Conservation (phyloP, 805 yeast genomes). For the Sugiyamaella americana region DNA sequence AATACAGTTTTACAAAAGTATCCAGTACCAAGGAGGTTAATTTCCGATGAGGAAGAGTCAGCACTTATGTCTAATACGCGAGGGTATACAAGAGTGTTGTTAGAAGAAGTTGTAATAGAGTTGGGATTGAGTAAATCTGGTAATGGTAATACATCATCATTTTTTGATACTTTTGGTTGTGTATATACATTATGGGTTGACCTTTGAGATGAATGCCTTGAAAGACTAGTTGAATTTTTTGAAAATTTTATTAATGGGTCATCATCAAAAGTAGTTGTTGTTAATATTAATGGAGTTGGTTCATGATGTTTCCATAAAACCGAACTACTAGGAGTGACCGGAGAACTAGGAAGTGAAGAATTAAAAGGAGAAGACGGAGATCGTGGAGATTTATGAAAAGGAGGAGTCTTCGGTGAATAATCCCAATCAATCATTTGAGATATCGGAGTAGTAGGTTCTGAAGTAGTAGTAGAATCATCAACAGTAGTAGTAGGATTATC, state of each 20-base stretch:
- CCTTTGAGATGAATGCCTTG: neutral
- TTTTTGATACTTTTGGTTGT: neutral
- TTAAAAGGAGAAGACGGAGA: slow-evolving; percentile 1
- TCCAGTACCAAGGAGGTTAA: slow-evolving; percentile 15
- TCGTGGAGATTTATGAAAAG: neutral
- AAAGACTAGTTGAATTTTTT: neutral
- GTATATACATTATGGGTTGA: neutral
- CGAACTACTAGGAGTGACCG: slow-evolving; percentile 5
- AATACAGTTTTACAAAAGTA: slow-evolving; percentile 12
- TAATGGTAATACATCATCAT: neutral
- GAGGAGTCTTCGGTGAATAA: neutral
- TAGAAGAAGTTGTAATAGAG: neutral
- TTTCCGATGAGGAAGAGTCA: neutral
- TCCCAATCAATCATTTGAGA: too few species aligned
- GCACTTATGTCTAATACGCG: neutral
- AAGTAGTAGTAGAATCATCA: too few species aligned
- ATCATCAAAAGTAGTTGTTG: neutral
- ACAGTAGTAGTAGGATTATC: too few species aligned
- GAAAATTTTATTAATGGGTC: neutral
- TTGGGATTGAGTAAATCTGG: neutral
- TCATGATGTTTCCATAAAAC: neutral
- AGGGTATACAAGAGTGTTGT: too few species aligned
- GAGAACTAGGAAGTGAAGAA: slow-evolving; percentile 4
- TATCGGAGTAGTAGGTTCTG: too few species aligned
- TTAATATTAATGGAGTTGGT: neutral